Evolutionary conservation across 2,329 filamentous ascomycete species (phyloP), one percentile per base, ranked within the genome.

Genomic region (Septoria linicola): DNA sequence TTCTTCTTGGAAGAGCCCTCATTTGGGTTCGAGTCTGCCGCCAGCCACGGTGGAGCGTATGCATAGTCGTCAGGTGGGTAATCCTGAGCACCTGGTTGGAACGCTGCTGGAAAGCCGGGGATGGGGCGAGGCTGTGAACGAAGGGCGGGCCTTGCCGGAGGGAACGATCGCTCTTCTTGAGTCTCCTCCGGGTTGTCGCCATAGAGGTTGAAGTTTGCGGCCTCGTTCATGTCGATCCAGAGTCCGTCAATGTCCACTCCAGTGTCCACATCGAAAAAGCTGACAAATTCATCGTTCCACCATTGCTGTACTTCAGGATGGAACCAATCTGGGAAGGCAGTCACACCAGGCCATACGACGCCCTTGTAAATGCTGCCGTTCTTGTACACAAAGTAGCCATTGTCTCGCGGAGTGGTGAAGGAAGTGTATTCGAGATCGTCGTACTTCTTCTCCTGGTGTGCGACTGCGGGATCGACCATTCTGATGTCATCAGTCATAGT

Each of bases 231-330:
- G 59, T 88, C 86, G 58, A 88, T 88, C 84, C 63, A 65, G 1
- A 91, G 73, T 1, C 80, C 88, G 54, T 91, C 88, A 41, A 91
- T 85, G 57, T 91, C 81, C 13, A 92, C 76, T 16, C 87, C 88
- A 2, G 71, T 76, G 0, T 81, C 73, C 0, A 78, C 68, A 52
- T 78, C 68, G 70, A 91, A 89, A 71, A 88, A 88, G 1, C 64
- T 66, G 0, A 65, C 67, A 60, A 92, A 85, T 63, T 91, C 80
- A 4, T 65, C 74, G 57, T 81, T 82, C 87, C 87, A 91, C 68
- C 82, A 92, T 1, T 71, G 62, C 39, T 82, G 76, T 1, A 81
- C 80, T 39, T 81, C 81, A 6, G 78, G 75, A 14, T 82, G 72
- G 64, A 90, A 89, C 87, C 87, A 92, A 66, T 92, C 88, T 1